A percentile compares a stretch with the other conserved stretches of the same genome.
Evolutionary conservation across 495 filamentous ascomycete genomes (phyloP).

Genomic region (Aspergillus bridgeri): DNA sequence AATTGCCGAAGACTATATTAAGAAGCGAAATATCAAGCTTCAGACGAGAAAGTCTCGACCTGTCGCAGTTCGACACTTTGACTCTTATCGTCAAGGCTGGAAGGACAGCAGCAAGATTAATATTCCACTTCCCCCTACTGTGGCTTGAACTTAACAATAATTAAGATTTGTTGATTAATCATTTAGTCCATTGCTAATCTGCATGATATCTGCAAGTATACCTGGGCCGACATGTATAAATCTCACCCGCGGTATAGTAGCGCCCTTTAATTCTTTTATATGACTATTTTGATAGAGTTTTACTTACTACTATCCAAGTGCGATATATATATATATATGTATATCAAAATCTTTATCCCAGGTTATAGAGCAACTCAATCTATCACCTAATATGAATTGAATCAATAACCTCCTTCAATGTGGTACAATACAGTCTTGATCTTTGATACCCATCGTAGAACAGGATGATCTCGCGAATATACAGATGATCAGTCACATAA

Average conservation of each 20-base stretch:
- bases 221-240: background rate
- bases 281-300: background rate
- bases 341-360: background rate
- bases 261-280: background rate
- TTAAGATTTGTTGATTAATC: background rate
- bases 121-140: background rate
- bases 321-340: constrained; percentile 1
- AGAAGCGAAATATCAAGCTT: constrained; percentile 14
- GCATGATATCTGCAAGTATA: background rate
- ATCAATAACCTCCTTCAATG: background rate
- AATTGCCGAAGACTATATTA: constrained; percentile 25
- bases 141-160: background rate
- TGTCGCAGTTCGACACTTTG: background rate
- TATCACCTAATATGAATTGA: background rate
- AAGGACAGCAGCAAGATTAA: background rate
- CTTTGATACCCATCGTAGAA: background rate
- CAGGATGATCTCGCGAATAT: background rate
- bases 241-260: background rate
- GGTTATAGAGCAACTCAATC: background rate
- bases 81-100: background rate
- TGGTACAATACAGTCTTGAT: background rate
- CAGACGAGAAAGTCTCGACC: background rate
- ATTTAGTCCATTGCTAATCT: background rate
- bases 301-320: background rate
- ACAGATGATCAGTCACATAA: background rate